phyloP scores from a whole-genome alignment of 306 rosid species.

The Dalbergia cultrata region DNA sequence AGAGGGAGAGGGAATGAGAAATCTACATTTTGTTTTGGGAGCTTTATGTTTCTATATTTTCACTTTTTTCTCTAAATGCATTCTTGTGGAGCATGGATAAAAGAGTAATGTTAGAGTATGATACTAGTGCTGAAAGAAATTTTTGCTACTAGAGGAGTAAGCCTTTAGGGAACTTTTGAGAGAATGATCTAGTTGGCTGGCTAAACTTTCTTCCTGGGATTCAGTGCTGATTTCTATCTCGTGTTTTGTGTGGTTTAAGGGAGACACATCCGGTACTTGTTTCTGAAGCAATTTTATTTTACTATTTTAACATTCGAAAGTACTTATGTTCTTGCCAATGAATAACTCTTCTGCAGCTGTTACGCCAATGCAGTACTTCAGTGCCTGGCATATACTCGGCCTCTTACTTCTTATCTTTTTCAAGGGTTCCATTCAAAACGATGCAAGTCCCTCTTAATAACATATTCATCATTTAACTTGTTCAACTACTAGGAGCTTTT shows the following conservation, averaged over 20 bases:
- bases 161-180: slow-evolving; percentile 13
- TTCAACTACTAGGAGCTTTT: slow-evolving; percentile 27
- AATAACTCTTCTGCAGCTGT: slow-evolving; percentile 63
- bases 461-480: slow-evolving; percentile 36
- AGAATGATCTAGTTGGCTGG: slow-evolving; percentile 31
- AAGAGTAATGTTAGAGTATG: slow-evolving; percentile 29
- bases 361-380: slow-evolving; percentile 90
- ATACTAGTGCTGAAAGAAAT: slow-evolving; percentile 23
- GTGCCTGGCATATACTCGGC: slow-evolving; percentile 83
- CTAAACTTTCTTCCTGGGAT: slow-evolving; percentile 19
- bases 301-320: neutral
- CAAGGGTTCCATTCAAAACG: slow-evolving; percentile 73
- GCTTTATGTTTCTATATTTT: slow-evolving; percentile 9
- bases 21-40: slow-evolving; percentile 31
- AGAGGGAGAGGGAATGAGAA: slow-evolving; percentile 24
- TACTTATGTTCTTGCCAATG: slow-evolving; percentile 45
- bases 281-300: neutral
- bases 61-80: neutral
- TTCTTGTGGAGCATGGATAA: slow-evolving; percentile 2
- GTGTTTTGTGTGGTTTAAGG: slow-evolving; percentile 33
- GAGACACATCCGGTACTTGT: slow-evolving; percentile 35
- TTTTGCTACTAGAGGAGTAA: slow-evolving; percentile 24
- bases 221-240: slow-evolving; percentile 21
- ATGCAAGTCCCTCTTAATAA: slow-evolving; percentile 63
- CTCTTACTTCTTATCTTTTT: slow-evolving; percentile 70